phyloP scores from a whole-genome alignment of 768 basidiomycete genomes.

The Dioszegia crocea region DNA sequence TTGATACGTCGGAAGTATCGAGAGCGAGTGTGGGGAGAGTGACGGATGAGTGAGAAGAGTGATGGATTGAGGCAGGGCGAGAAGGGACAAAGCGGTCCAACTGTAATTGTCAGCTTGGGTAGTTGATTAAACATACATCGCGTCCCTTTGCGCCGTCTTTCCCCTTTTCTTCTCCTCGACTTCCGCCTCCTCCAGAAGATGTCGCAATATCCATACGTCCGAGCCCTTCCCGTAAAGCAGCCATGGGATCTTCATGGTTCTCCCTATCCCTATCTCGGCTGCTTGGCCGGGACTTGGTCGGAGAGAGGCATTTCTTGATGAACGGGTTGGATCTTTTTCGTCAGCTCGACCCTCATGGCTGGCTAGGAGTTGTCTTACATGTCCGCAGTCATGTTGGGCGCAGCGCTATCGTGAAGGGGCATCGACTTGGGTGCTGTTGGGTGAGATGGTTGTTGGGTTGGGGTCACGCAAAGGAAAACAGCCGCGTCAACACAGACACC shows the following conservation, averaged over 20 bases:
- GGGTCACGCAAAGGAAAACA: conserved; percentile 3
- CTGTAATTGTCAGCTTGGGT: conserved; percentile 7
- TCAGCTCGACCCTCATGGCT: background rate
- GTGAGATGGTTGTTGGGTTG: conserved; percentile 8
- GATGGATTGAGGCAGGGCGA: conserved; percentile 29
- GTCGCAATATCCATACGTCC: conserved; percentile 36
- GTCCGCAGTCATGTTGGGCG: conserved; percentile 19
- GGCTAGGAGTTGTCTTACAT: conserved; percentile 19
- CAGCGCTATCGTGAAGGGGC: background rate
- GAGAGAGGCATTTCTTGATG: conserved; percentile 27
- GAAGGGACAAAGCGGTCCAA: conserved; percentile 45
- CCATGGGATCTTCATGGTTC: conserved; percentile 22
- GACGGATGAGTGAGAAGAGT: conserved; percentile 32
- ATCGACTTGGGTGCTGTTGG: background rate
- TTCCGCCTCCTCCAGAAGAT: conserved; percentile 11
- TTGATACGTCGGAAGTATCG: conserved; percentile 26
- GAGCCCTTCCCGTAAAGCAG: conserved; percentile 35
- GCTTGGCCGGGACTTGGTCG: conserved; percentile 7
- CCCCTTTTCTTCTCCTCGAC: conserved; percentile 1
- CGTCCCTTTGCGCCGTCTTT: conserved; percentile 15
- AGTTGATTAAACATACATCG: conserved; percentile 10
- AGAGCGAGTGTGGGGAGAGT: conserved; percentile 36
- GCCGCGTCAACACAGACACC: background rate
- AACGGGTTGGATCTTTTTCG: conserved; percentile 35
- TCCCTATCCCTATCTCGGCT: conserved; percentile 4